phyloP scores from a whole-genome alignment of 2,329 filamentous ascomycete species.

The Fonsecaea erecta region DNA sequence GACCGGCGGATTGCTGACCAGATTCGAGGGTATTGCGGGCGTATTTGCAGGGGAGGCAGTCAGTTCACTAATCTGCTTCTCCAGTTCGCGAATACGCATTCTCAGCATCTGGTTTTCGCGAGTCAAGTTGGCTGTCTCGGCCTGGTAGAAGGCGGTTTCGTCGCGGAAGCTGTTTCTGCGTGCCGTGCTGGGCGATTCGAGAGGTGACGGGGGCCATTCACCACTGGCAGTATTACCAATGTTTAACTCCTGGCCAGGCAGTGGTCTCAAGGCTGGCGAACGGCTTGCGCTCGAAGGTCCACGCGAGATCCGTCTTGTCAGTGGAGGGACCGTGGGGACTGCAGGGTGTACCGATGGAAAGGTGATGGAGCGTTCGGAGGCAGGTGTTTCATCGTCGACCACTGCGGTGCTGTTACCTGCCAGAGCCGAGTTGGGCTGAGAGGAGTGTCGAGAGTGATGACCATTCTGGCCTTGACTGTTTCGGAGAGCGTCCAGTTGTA shows the following conservation, averaged over 20 bases:
- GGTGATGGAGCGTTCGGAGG: constrained; percentile 49
- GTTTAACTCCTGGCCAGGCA: constrained; percentile 31
- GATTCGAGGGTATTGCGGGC: constrained; percentile 34
- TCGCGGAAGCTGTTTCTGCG: constrained; percentile 49
- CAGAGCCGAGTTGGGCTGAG: constrained; percentile 36
- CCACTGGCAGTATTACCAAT: constrained; percentile 16
- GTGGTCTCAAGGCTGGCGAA: constrained; percentile 46
- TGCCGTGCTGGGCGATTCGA: constrained; percentile 33
- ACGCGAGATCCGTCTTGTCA: constrained; percentile 42
- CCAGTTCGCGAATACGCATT: constrained; percentile 52
- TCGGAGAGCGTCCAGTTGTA: constrained; percentile 49
- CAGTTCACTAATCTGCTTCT: constrained; percentile 37
- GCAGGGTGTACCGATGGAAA: constrained; percentile 44
- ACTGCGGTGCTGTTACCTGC: constrained; percentile 46
- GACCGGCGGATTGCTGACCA: constrained; percentile 32
- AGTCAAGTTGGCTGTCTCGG: constrained; percentile 52
- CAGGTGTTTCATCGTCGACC: constrained; percentile 51
- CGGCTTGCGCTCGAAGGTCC: constrained; percentile 44
- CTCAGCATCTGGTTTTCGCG: constrained; percentile 56
- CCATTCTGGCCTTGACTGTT: constrained; percentile 41
- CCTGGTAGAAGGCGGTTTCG: constrained; percentile 54
- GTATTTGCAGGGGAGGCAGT: constrained; percentile 28
- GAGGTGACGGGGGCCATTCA: constrained; percentile 37
- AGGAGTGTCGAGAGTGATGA: constrained; percentile 12
- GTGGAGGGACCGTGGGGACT: constrained; percentile 42